Conservation (phyloP, 805 yeast genomes). For the Candida mattraensis region DNA sequence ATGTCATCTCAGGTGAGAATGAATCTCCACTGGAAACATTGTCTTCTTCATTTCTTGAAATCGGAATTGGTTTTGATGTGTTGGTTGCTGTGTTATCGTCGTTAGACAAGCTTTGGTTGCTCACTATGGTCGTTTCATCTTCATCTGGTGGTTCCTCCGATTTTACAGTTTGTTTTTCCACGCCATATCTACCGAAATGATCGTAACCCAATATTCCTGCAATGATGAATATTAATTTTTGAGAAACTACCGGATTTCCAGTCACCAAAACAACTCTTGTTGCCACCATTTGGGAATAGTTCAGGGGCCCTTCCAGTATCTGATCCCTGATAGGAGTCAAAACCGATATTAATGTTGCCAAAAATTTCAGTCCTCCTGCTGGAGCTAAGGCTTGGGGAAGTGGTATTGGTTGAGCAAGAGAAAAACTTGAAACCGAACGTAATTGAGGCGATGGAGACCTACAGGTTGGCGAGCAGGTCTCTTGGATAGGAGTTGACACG, state of each 20-base stretch:
- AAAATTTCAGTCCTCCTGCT: slow-evolving; percentile 34
- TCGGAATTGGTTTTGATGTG: slow-evolving; percentile 24
- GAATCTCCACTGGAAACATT: slow-evolving; percentile 8
- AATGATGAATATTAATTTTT: slow-evolving; percentile 51
- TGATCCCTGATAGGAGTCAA: slow-evolving; percentile 39
- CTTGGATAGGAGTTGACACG: slow-evolving; percentile 5
- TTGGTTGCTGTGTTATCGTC: slow-evolving; percentile 5
- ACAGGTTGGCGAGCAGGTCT: slow-evolving; percentile 5
- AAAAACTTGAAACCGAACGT: slow-evolving; percentile 3
- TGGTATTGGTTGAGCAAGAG: background rate
- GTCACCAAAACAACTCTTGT: slow-evolving; percentile 52
- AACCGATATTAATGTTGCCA: slow-evolving; percentile 49
- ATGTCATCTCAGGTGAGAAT: slow-evolving; percentile 15
- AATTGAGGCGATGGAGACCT: slow-evolving; percentile 11
- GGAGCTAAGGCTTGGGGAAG: slow-evolving; percentile 4
- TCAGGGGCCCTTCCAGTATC: slow-evolving; percentile 38
- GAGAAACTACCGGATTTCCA: slow-evolving; percentile 56
- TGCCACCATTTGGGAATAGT: slow-evolving; percentile 25
- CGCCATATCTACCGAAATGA: slow-evolving; percentile 10
- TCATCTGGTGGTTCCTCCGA: slow-evolving; percentile 2
- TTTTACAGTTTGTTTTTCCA: background rate
- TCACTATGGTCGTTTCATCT: slow-evolving; percentile 6
- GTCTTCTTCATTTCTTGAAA: slow-evolving; percentile 13
- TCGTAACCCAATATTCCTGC: slow-evolving; percentile 48
- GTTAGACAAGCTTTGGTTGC: background rate